Evolutionary conservation across 345 rosid species (phyloP).

Genomic region (Garcia nutans): DNA sequence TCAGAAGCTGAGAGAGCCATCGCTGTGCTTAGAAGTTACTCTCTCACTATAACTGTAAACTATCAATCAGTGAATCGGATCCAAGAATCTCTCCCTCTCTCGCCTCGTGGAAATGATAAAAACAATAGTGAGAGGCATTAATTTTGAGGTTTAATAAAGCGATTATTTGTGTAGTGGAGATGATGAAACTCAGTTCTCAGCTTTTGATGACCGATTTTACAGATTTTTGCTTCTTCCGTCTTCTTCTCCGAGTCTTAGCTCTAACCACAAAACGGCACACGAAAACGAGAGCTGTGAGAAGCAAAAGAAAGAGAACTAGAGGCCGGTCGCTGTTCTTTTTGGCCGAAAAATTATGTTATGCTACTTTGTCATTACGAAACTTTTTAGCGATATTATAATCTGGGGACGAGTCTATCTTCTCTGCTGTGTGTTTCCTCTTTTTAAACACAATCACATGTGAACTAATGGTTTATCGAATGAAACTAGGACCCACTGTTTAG

Average conservation of each 20-base stretch:
- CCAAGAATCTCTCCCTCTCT: constrained; percentile 20
- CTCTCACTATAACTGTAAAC: neutral
- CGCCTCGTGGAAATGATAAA: neutral
- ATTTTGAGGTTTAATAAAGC: neutral
- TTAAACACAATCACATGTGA: too few relatives aligned
- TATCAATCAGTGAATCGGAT: constrained; percentile 39
- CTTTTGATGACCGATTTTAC: neutral
- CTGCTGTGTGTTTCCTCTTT: too few relatives aligned
- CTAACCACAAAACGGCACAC: neutral
- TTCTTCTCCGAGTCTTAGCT: neutral
- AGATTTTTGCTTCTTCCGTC: neutral
- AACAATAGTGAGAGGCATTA: neutral
- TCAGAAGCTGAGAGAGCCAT: constrained; percentile 96
- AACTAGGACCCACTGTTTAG: neutral
- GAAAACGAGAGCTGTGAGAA: neutral
- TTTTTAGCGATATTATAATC: neutral
- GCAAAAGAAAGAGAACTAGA: neutral
- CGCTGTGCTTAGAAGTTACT: neutral
- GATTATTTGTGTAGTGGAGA: neutral
- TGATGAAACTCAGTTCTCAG: neutral
- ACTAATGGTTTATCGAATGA: too few relatives aligned
- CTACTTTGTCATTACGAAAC: neutral
- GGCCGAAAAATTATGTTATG: neutral
- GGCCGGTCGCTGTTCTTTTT: neutral
- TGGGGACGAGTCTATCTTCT: constrained; percentile 2